Evolutionary conservation across 768 basidiomycete genomes (phyloP).

Genomic region (Termitomyces sp.): DNA sequence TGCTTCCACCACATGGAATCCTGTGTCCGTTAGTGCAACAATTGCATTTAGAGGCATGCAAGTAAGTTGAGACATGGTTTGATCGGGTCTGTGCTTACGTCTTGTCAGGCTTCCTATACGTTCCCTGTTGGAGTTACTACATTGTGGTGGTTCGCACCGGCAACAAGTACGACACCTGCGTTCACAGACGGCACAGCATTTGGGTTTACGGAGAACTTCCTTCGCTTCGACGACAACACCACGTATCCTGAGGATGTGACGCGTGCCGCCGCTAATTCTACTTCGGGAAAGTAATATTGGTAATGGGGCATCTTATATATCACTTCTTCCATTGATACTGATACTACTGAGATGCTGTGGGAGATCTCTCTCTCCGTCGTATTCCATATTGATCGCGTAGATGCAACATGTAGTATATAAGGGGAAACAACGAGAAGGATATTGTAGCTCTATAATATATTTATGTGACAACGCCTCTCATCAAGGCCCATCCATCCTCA

Average conservation of each 20-base stretch:
- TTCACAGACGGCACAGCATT: neutral
- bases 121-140: constrained; percentile 74
- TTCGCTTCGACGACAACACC: neutral
- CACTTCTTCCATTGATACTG: neutral
- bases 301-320: neutral
- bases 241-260: neutral
- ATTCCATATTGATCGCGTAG: neutral
- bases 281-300: neutral
- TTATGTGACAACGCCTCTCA: neutral
- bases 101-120: constrained; percentile 53
- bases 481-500: neutral
- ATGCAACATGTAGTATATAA: too few relatives aligned
- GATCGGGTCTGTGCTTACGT: neutral
- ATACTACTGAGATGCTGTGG: neutral
- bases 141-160: constrained; percentile 41
- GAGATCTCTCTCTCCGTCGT: too few relatives aligned
- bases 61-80: constrained; percentile 23
- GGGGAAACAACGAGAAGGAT: too few relatives aligned
- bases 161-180: neutral
- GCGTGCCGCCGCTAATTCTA: neutral
- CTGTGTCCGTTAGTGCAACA: constrained; percentile 46
- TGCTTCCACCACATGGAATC: constrained; percentile 45
- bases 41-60: constrained; percentile 62
- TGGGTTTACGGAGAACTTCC: neutral
- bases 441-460: neutral